Percentiles rank a stretch among this genome's conserved stretches.
Conservation (phyloP, 306 rosid species). For the Biancaea sappan region DNA sequence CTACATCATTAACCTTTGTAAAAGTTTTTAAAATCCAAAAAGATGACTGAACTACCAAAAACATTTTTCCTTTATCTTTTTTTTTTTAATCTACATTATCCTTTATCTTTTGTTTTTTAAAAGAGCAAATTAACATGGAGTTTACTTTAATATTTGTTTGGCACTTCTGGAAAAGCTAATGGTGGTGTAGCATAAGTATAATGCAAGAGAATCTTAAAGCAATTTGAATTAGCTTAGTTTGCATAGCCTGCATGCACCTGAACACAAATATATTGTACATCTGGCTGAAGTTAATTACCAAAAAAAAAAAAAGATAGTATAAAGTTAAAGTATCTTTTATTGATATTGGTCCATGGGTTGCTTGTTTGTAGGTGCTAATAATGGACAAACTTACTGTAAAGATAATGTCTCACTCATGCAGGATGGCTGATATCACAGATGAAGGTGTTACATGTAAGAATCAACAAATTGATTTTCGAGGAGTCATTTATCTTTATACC, state of each 20-base stretch:
- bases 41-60: too few relatives aligned
- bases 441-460: slow-evolving; percentile 97
- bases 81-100: slow-evolving; percentile 6
- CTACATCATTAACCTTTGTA: slow-evolving; percentile 7
- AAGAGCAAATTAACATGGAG: neutral
- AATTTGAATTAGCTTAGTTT: neutral
- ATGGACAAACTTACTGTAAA: slow-evolving; percentile 94
- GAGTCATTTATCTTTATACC: neutral
- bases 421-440: slow-evolving; percentile 97
- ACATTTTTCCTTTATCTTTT: too few relatives aligned
- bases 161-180: neutral
- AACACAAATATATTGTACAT: slow-evolving; percentile 17
- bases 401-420: slow-evolving; percentile 95
- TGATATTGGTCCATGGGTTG: slow-evolving; percentile 29
- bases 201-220: neutral
- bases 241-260: slow-evolving; percentile 4
- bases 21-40: neutral
- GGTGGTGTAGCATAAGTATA: neutral
- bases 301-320: slow-evolving; percentile 17
- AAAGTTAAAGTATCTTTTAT: slow-evolving; percentile 8
- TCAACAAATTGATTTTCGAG: slow-evolving; percentile 18
- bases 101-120: neutral
- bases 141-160: slow-evolving; percentile 1
- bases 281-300: slow-evolving; percentile 13
- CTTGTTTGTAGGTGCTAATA: slow-evolving; percentile 74